Base-by-base conservation (phyloP, 495 filamentous ascomycete genomes). In the Aspergillus asperescens region DNA sequence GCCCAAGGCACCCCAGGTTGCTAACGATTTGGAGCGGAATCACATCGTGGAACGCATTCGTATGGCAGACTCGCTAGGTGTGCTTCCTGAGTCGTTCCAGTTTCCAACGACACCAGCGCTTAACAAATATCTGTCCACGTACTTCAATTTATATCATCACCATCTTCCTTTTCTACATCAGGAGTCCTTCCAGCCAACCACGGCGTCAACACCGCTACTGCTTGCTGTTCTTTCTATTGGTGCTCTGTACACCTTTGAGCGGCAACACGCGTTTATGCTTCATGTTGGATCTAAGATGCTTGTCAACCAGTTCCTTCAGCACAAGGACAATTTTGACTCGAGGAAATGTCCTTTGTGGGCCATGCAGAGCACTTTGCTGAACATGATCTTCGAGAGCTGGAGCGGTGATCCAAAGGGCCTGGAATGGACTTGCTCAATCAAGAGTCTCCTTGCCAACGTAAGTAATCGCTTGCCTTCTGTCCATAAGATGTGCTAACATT, bases 341-440 rank as follows among this genome's bases (percentile, higher is more conserved):
- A 81, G 90, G 48, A 97, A 96, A 67, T 98, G 93, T 63, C 93
- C 93, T 6, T 72, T 98, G 24, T 97, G 92, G 90, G 89, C 90
- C 31, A 97, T 97, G 87, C 93, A 97, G 65, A 88, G 88, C 66
- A 90, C 89, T 12, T 75, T 98, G 44, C 76, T 98, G 40, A 98
- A 98, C 76, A 97, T 96, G 93, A 87, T 95, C 58, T 97, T 98
- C 68, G 93, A 95, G 31, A 96, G 92, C 77, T 98, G 93, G 93
- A 97, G 94, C 65, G 93, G 93, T 55, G 93, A 97, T 65, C 81
- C 93, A 12, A 97, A 97, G 71, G 94, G 94, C 19, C 78, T 98
- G 6, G 93, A 98, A 68, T 98, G 92, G 92, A 91, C 93, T 19
- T 96, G 91, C 66, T 96, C 93, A 1, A 96, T 97, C 69, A 97